Evolutionary conservation across 495 filamentous ascomycete genomes (phyloP), one percentile per base, ranked within the genome.

Genomic region (Trichoderma parareesei): DNA sequence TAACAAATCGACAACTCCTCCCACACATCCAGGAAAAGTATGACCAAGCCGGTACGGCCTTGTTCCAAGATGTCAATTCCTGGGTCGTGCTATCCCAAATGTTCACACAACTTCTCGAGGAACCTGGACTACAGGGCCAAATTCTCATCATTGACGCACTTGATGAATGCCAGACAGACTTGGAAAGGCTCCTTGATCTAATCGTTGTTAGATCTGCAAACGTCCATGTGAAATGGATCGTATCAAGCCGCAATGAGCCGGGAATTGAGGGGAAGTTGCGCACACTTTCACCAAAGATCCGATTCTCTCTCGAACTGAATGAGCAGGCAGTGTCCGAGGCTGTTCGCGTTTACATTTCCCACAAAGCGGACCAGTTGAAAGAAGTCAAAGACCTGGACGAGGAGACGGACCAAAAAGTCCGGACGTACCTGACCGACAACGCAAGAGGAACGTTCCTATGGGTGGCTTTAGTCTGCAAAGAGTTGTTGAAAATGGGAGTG

Each of bases 51-150:
- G 70, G 73, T 10, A 66, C 69, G 46, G 18, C 55, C 10, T 64
- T 75, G 7, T 79, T 78, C 61, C 65, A 75, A 20, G 74, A 69
- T 60, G 38, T 43, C 3, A 78, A 75, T 66, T 67, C 69, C 11
- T 75, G 67, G 66, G 40, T 66, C 16, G 71, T 69, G 2, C 49
- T 79, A 14, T 71, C 61, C 20, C 49, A 69, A 9, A 74, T 79
- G 38, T 70, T 77, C 20, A 64, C 38, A 5, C 49, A 44, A 13
- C 74, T 79, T 8, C 59, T 80, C n/a, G 57, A 72, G 59, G 73
- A 75, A 48, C 61, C 61, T 10, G 66, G 27, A 35, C 20, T 72
- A 13, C 27, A 67, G 0, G 63, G 11, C 4, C 64, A 70, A n/a
- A 3, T 13, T 5, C 16, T 62, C 3, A 40, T 40, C 4, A 69